Percentiles rank a stretch among this genome's conserved stretches.
phyloP scores from a whole-genome alignment of 73 alveolate species.

The Symbiodinium natans region DNA sequence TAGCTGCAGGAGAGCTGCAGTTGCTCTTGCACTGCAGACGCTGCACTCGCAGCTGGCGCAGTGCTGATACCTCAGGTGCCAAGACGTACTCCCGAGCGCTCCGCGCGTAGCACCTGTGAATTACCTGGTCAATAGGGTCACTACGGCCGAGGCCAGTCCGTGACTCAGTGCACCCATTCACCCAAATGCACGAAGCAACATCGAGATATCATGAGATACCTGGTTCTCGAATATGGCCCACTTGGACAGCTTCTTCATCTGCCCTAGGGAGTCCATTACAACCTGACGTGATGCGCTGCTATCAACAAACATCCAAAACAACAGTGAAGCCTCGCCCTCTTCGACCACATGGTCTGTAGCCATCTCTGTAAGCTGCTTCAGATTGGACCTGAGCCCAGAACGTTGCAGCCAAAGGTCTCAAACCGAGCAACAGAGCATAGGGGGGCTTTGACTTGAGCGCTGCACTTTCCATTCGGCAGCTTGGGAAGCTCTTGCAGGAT shows the following conservation, averaged over 20 bases:
- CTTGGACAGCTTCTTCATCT: conserved; percentile 94
- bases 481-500: conserved; percentile 86
- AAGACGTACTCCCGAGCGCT: neutral
- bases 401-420: neutral
- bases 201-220: too few relatives aligned
- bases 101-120: conserved; percentile 79
- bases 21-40: too few relatives aligned
- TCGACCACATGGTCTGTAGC: conserved; percentile 85
- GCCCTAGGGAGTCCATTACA: conserved; percentile 93
- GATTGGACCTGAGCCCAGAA: conserved; percentile 25
- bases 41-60: too few relatives aligned
- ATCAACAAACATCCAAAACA: neutral
- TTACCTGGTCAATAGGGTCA: conserved; percentile 21
- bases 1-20: too few relatives aligned
- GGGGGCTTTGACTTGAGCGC: neutral
- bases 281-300: neutral
- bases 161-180: too few relatives aligned
- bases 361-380: conserved; percentile 81
- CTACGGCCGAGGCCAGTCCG: too few relatives aligned
- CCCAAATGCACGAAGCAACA: too few relatives aligned
- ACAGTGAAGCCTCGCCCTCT: conserved; percentile 56
- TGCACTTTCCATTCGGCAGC: conserved; percentile 88
- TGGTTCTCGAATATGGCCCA: conserved; percentile 92
- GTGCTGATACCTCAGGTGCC: too few relatives aligned
- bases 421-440: neutral